phyloP scores from a whole-genome alignment of 768 basidiomycete genomes.

The Pleurotus citrinopileatus region DNA sequence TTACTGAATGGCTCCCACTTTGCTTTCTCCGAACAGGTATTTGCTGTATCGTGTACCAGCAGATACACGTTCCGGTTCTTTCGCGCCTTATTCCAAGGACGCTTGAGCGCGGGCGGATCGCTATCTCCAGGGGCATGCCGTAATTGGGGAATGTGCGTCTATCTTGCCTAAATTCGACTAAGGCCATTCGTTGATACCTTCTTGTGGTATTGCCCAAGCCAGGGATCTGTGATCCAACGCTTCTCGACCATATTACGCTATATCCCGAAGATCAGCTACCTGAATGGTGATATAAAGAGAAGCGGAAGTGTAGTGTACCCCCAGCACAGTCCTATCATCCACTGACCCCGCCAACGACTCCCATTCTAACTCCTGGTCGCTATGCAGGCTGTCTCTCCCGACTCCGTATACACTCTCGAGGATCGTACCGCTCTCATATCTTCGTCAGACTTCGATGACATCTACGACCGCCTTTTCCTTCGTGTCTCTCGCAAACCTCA shows the following conservation, averaged over 20 bases:
- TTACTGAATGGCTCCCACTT: background rate
- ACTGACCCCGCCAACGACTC: background rate
- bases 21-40: background rate
- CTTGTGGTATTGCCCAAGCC: background rate
- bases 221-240: slow-evolving; percentile 4
- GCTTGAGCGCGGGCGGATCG: slow-evolving; percentile 1
- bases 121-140: slow-evolving; percentile 10
- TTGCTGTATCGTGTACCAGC: slow-evolving; percentile 2
- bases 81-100: background rate
- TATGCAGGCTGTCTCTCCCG: slow-evolving; percentile 14
- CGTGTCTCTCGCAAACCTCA: slow-evolving; percentile 54
- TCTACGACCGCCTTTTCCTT: slow-evolving; percentile 74
- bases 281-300: slow-evolving; percentile 4
- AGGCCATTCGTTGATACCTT: slow-evolving; percentile 6
- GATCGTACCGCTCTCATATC: slow-evolving; percentile 60
- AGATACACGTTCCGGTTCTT: slow-evolving; percentile 3
- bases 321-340: background rate
- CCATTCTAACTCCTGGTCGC: too few species aligned
- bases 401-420: slow-evolving; percentile 58
- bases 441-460: slow-evolving; percentile 69
- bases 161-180: slow-evolving; percentile 8
- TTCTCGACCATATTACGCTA: slow-evolving; percentile 7
- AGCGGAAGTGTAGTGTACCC: background rate
- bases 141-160: slow-evolving; percentile 11
- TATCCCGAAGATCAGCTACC: slow-evolving; percentile 9